Evolutionary conservation across 805 yeast species (phyloP), one percentile per base, ranked within the genome.

Genomic region (Barnettozyma californica): DNA sequence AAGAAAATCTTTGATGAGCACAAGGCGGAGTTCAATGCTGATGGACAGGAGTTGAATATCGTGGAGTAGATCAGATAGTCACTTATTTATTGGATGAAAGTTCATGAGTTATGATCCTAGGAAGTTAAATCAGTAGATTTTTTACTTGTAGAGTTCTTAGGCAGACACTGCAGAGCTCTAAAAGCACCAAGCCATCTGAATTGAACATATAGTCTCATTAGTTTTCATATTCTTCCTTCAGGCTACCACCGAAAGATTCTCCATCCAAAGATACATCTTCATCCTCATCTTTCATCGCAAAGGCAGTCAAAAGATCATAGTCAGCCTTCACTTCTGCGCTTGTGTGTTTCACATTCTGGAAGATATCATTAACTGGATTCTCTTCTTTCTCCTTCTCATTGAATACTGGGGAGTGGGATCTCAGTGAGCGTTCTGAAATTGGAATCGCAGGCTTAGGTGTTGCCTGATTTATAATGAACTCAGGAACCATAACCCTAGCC

Each of bases 401-500:
- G n/a, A n/a, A 8, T 8, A 14, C 33, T 3, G 43, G 33, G n/a
- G 31, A 40, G 8, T 25, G 14, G 3, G 61, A 56, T 44, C 62
- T 52, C 7, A 59, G 49, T 6, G 49, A 42, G 34, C 60, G 50
- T 9, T 23, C 49, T 6, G 19, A 20, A 7, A 9, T 23, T 13
- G 42, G 10, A 8, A 35, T 8, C 6, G 7, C 25, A 5, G 29
- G 18, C 2, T 51, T 40, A 9, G 50, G 41, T 2, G 20, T 11
- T 10, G 50, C 46, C 13, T 9, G 19, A 9, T 8, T 13, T 2
- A 55, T 50, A 16, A 58, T 49, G 0, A 60, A 45, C 25, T 66
- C 68, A 35, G 84, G 84, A 63, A 81, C 72, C 82, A 81, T 78
- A 5, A 81, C 64, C 52, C 87, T 68, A 1, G 86, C 87, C 47